Evolutionary conservation across 257 asterid species (phyloP), one percentile per base, ranked within the genome.

Genomic region (Forsythia suspensa): DNA sequence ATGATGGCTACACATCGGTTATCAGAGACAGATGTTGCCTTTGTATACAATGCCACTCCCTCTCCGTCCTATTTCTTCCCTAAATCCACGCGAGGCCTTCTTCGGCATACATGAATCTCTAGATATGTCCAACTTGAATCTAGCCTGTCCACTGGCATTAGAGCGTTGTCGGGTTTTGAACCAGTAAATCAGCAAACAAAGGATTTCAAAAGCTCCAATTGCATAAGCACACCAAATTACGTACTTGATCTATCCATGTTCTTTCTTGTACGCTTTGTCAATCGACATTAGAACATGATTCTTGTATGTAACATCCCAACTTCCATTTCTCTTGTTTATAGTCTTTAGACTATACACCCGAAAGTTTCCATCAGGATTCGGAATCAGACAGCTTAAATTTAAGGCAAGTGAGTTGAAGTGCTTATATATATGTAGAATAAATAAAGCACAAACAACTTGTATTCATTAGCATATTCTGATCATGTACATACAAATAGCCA

Each of bases 51-150:
- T 71, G 0, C 92, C 85, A 8, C 81, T 73, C 15, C 86, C 84
- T 43, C 92, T 87, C 52, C 81, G 79, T 6, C 88, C 92, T 13
- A 86, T 78, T 43, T 88, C 90, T 41, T 80, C 75, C n/a, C 79
- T 80, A 84, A 88, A 86, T 77, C 82, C 79, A 2, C 43, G 20
- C 1, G 90, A 36, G 10, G 90, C 89, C 73, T 74, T 79, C 39
- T 84, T 86, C 86, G 2, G 75, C 77, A 29, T 82, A 88, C 3
- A 78, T 82, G 57, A 86, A 86, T 74, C 71, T 78, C 78, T 84
- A 80, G 82, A 88, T 0, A 80, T 52, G 24, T 0, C 75, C 79
- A 24, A 74, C 83, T 40, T 82, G 86, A 59, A 75, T 51, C 59
- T 86, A 82, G 3, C 82, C 82, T 13, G 67, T 78, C 5, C 4